phyloP scores from a whole-genome alignment of 1,284 basidiomycete species.

The Porodaedalea pini region DNA sequence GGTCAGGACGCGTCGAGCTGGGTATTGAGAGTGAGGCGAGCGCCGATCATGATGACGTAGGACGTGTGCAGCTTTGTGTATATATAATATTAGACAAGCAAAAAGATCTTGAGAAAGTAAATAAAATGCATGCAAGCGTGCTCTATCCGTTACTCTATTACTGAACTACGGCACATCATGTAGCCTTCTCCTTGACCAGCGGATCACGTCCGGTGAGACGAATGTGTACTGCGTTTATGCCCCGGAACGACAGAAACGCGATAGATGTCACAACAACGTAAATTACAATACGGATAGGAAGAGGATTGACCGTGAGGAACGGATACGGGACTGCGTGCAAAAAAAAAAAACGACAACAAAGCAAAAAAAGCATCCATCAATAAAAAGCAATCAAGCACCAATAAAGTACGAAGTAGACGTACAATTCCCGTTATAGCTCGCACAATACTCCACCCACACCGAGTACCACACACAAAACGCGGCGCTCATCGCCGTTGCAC shows the following conservation, averaged over 20 bases:
- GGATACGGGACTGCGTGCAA: constrained; percentile 68
- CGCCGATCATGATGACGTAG: neutral
- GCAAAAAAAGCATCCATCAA: neutral
- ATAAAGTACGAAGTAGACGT: constrained; percentile 30
- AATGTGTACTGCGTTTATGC: constrained; percentile 46
- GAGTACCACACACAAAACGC: constrained; percentile 52
- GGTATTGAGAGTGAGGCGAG: neutral
- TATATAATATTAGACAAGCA: neutral
- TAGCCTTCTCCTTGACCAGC: neutral
- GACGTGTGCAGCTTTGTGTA: neutral
- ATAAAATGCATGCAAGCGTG: too few relatives aligned
- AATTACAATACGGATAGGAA: constrained; percentile 53
- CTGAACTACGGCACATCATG: neutral
- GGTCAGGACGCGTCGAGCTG: neutral
- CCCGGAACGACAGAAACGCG: constrained; percentile 55
- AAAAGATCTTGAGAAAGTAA: too few relatives aligned
- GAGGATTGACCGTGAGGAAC: constrained; percentile 63
- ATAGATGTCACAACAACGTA: constrained; percentile 53
- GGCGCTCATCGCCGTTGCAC: constrained; percentile 44
- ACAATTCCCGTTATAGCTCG: constrained; percentile 61
- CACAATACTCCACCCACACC: constrained; percentile 68
- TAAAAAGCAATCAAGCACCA: neutral
- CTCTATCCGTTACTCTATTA: too few relatives aligned
- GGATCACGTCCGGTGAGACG: neutral
- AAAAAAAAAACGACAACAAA: neutral